phyloP scores from a whole-genome alignment of 2,329 filamentous ascomycete genomes.

The Xylariaceae sp. region DNA sequence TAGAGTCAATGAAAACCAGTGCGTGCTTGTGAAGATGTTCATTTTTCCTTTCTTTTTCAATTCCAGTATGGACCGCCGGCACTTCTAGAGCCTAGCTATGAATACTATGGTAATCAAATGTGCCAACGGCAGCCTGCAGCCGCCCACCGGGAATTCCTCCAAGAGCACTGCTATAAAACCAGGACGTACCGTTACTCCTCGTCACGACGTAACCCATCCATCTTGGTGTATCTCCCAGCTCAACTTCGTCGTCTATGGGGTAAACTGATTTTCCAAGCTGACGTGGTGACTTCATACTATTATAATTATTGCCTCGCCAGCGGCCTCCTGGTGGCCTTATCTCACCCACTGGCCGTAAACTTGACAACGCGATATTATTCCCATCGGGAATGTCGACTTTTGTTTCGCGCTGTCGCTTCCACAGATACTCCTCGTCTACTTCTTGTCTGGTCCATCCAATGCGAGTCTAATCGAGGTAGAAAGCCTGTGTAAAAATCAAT shows the following conservation, averaged over 20 bases:
- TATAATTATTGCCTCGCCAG: not conserved
- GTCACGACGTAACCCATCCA: conserved; percentile 1
- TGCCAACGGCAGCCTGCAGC: not conserved
- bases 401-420: not conserved
- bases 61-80: conserved; percentile 10
- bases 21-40: not conserved
- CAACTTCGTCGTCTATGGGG: not conserved
- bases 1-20: not conserved
- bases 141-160: not conserved
- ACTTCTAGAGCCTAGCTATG: conserved; percentile 12
- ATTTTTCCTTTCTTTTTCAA: not conserved
- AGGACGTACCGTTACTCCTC: conserved; percentile 2
- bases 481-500: not conserved
- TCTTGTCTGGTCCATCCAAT: conserved; percentile 2
- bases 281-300: not conserved
- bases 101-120: conserved; percentile 1
- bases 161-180: not conserved
- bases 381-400: not conserved
- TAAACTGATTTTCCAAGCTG: not conserved
- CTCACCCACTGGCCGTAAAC: conserved; percentile 1
- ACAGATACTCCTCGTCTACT: not conserved
- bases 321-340: not conserved
- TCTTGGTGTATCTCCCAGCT: not conserved
- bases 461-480: conserved; percentile 1
- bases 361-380: conserved; percentile 2